Percentiles rank a stretch among this genome's conserved stretches.
Conservation (phyloP, 2,329 filamentous ascomycete genomes). For the Penicillium italicum region DNA sequence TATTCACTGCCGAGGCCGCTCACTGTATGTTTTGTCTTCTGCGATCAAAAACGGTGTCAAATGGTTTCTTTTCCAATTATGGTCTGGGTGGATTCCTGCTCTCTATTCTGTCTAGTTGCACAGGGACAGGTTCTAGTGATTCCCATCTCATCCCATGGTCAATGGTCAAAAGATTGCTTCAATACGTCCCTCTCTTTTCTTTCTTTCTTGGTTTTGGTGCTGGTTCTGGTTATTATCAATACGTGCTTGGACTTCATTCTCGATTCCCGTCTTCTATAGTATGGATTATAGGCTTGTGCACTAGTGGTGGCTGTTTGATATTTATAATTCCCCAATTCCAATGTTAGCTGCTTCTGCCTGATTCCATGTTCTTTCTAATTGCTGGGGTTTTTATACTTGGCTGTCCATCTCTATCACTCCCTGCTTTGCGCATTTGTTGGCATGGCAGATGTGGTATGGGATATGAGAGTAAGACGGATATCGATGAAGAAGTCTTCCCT, state of each 20-base stretch:
- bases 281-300: not conserved
- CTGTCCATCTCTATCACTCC: not conserved
- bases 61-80: not conserved
- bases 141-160: not conserved
- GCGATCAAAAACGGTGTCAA: not conserved
- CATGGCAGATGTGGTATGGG: not conserved
- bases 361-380: not conserved
- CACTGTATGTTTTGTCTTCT: not conserved
- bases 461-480: not conserved
- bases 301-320: not conserved
- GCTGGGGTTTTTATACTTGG: not conserved
- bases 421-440: not conserved
- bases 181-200: not conserved
- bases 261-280: not conserved
- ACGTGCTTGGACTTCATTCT: not conserved
- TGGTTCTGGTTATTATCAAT: not conserved
- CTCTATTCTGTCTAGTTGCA: not conserved
- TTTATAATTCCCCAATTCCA: not conserved
- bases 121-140: not conserved
- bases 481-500: too few relatives aligned
- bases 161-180: not conserved
- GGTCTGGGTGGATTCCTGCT: not conserved
- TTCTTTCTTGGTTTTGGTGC: not conserved
- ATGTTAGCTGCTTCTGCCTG: not conserved
- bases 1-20: not conserved